Evolutionary conservation across 768 basidiomycete genomes (phyloP).

Genomic region (Zangia roseola): DNA sequence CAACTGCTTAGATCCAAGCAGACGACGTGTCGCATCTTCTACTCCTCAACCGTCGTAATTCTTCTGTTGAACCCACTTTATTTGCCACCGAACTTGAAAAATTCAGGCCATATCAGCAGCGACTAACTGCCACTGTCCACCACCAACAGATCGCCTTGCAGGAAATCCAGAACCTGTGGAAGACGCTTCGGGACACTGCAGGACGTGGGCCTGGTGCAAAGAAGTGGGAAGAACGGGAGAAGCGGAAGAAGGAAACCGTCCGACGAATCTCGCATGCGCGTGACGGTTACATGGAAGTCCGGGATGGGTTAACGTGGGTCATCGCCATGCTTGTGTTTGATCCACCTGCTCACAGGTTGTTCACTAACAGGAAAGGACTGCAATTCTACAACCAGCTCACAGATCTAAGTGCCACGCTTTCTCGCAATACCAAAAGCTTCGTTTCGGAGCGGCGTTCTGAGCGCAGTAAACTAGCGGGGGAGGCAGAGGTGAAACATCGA

Average conservation of each 20-base stretch:
- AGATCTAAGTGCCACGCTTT: slow-evolving; percentile 58
- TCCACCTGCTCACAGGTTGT: slow-evolving; percentile 7
- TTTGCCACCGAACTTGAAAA: slow-evolving; percentile 96
- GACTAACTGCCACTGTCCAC: slow-evolving; percentile 73
- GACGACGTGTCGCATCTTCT: slow-evolving; percentile 97
- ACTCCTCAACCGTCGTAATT: slow-evolving; percentile 84
- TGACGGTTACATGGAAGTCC: slow-evolving; percentile 84
- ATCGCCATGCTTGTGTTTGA: background rate
- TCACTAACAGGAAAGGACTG: slow-evolving; percentile 67
- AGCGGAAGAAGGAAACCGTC: slow-evolving; percentile 71
- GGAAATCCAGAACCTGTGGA: slow-evolving; percentile 76
- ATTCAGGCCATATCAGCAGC: slow-evolving; percentile 87
- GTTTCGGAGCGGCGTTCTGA: slow-evolving; percentile 64
- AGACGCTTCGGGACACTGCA: slow-evolving; percentile 65
- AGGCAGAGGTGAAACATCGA: slow-evolving; percentile 72
- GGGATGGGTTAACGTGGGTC: slow-evolving; percentile 79
- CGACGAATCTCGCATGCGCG: slow-evolving; percentile 71
- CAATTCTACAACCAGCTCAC: slow-evolving; percentile 85
- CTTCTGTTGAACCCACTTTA: slow-evolving; percentile 78
- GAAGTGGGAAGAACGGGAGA: slow-evolving; percentile 82
- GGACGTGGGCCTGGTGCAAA: slow-evolving; percentile 75
- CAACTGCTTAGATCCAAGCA: slow-evolving; percentile 71
- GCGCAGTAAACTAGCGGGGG: slow-evolving; percentile 62
- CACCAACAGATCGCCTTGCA: slow-evolving; percentile 73
- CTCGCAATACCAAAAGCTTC: slow-evolving; percentile 58